Conservation (phyloP, 1,284 basidiomycete genomes). For the Heterobasidion occidentale region DNA sequence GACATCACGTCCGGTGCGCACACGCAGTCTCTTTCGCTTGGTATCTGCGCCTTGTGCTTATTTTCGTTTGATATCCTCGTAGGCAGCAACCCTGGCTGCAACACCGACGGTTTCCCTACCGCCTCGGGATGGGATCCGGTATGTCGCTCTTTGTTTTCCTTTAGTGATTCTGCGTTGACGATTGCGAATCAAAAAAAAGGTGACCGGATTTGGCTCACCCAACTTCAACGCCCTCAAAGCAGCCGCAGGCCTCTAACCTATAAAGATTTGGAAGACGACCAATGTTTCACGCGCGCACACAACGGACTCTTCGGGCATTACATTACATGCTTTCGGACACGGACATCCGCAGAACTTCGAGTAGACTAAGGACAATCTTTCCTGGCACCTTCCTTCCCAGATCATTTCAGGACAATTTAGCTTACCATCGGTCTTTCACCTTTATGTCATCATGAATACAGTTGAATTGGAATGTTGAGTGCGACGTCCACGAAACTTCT, state of each 20-base stretch:
- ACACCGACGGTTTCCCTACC: constrained; percentile 4
- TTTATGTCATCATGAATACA: no score
- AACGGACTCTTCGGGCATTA: no score
- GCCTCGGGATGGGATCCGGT: constrained; percentile 7
- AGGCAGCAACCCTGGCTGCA: constrained; percentile 5
- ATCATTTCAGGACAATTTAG: no score
- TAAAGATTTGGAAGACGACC: no score
- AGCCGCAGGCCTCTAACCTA: not conserved
- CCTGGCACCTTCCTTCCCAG: no score
- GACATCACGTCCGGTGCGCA: constrained; percentile 5
- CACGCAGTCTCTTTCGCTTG: not conserved
- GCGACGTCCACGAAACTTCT: no score
- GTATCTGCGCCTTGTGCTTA: not conserved
- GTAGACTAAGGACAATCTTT: no score
- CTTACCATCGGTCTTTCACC: no score
- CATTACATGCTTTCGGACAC: no score
- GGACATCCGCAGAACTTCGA: no score
- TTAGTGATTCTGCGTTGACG: not conserved
- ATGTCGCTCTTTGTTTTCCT: not conserved
- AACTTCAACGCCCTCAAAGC: not conserved
- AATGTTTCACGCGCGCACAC: no score
- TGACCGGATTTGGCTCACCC: constrained; percentile 6
- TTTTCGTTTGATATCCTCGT: not conserved
- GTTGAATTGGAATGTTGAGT: no score
- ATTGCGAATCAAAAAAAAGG: not conserved